A percentile compares a stretch with the other conserved stretches of the same genome.
Conservation (phyloP, 2,329 filamentous ascomycete species). For the Proliferodiscus dingleyae region DNA sequence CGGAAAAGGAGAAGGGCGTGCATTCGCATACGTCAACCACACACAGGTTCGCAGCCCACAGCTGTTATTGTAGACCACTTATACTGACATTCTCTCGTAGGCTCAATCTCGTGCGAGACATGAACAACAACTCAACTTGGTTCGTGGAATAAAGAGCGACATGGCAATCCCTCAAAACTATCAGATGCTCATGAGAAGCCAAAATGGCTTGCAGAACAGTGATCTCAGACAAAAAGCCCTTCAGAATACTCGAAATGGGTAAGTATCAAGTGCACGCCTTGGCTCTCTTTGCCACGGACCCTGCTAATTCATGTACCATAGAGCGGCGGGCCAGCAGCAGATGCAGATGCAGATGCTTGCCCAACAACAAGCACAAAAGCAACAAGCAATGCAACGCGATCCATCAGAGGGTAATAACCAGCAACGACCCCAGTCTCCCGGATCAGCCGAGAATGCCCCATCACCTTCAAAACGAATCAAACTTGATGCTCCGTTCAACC, state of each 20-base stretch:
- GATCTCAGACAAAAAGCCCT: constrained; percentile 69
- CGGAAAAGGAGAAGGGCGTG: constrained; percentile 52
- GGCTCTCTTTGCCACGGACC: background rate
- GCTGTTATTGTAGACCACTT: background rate
- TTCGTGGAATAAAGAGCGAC: constrained; percentile 65
- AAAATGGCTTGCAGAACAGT: constrained; percentile 54
- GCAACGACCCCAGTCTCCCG: constrained; percentile 70
- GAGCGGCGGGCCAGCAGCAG: constrained; percentile 46
- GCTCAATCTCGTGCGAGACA: constrained; percentile 69
- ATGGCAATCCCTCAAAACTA: constrained; percentile 48
- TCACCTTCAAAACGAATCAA: constrained; percentile 89
- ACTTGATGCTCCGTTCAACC: constrained; percentile 70
- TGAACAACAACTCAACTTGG: constrained; percentile 69
- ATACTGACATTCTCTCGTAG: constrained; percentile 35
- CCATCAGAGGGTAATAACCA: constrained; percentile 79
- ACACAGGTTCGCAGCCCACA: constrained; percentile 65
- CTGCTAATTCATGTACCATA: constrained; percentile 9
- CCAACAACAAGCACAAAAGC: constrained; percentile 64
- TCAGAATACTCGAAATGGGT: constrained; percentile 73
- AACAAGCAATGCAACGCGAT: constrained; percentile 81
- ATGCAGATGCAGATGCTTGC: constrained; percentile 64
- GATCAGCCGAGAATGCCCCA: constrained; percentile 78
- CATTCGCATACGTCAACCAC: constrained; percentile 73
- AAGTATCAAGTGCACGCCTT: constrained; percentile 34
- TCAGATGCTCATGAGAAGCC: constrained; percentile 66